Conservation (phyloP, 495 filamentous ascomycete species). For the Sporormia fimetaria region DNA sequence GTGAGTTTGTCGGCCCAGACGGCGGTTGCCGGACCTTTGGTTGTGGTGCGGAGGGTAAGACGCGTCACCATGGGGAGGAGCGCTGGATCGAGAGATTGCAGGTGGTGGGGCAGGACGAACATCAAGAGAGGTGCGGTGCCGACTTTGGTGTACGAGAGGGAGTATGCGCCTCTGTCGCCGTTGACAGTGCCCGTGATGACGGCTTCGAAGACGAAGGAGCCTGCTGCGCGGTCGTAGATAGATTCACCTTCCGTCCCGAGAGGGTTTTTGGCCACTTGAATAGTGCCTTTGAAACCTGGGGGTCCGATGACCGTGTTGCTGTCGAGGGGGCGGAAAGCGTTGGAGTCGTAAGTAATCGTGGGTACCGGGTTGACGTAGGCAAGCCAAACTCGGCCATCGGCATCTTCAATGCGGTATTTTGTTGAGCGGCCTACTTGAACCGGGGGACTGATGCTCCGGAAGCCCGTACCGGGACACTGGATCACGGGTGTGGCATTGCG, state of each 20-base stretch:
- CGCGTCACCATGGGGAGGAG: conserved; percentile 44
- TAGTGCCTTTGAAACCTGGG: conserved; percentile 49
- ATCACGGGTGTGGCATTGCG: conserved; percentile 55
- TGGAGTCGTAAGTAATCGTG: conserved; percentile 32
- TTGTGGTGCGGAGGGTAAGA: conserved; percentile 64
- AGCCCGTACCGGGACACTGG: conserved; percentile 55
- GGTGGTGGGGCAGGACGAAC: conserved; percentile 84
- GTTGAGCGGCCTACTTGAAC: conserved; percentile 45
- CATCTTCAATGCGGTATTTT: conserved; percentile 62
- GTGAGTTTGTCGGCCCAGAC: conserved; percentile 69
- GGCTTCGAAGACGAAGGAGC: conserved; percentile 47
- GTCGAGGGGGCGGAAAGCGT: conserved; percentile 37
- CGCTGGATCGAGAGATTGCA: conserved; percentile 53
- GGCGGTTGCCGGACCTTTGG: conserved; percentile 69
- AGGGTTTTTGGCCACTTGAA: conserved; percentile 71
- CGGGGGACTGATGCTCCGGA: conserved; percentile 50
- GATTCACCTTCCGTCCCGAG: conserved; percentile 48
- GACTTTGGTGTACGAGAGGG: conserved; percentile 53
- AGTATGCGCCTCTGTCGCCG: conserved; percentile 53
- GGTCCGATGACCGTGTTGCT: conserved; percentile 41
- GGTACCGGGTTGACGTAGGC: conserved; percentile 57
- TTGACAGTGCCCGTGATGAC: conserved; percentile 41
- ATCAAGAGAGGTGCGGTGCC: conserved; percentile 59
- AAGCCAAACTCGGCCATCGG: conserved; percentile 66
- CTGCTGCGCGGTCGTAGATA: conserved; percentile 58